These are phyloP conservation scores for Eimeria zaria DNA, from an alignment of 169 alveolate species.

Conservation along the genomic window DNA sequence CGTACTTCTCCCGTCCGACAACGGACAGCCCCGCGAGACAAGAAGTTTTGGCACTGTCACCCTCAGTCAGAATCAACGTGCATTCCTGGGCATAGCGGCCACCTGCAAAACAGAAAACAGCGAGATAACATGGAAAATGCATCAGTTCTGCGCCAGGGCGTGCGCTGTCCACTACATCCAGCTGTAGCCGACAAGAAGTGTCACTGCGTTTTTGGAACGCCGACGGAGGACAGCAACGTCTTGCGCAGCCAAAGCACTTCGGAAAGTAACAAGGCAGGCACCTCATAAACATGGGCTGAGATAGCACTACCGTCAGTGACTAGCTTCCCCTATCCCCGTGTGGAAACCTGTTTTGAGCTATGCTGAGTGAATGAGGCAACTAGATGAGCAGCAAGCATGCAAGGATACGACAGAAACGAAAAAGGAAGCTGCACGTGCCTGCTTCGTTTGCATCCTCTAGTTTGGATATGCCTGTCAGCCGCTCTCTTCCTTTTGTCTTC, in stretches of 20 bases:
- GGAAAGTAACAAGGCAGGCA: neutral
- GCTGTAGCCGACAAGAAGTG: neutral
- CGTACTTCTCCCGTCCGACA: conserved; percentile 99
- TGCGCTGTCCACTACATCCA: neutral
- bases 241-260: neutral
- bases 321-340: neutral
- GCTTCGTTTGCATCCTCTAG: conserved; percentile 99
- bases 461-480: conserved; percentile 98
- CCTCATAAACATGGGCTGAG: neutral
- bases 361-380: neutral
- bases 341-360: neutral
- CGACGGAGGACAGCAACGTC: neutral
- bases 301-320: neutral
- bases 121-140: neutral
- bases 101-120: conserved; percentile 90
- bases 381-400: neutral
- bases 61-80: conserved; percentile 99
- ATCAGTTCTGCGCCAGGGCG: neutral
- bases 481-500: conserved; percentile 84
- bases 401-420: neutral
- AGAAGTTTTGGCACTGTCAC: conserved; percentile 99
- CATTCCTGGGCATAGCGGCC: conserved; percentile 96
- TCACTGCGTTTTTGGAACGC: neutral
- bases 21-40: conserved; percentile 99
- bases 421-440: neutral